Base-by-base conservation (phyloP, 306 rosid species). In the Cucumis cinereus region DNA sequence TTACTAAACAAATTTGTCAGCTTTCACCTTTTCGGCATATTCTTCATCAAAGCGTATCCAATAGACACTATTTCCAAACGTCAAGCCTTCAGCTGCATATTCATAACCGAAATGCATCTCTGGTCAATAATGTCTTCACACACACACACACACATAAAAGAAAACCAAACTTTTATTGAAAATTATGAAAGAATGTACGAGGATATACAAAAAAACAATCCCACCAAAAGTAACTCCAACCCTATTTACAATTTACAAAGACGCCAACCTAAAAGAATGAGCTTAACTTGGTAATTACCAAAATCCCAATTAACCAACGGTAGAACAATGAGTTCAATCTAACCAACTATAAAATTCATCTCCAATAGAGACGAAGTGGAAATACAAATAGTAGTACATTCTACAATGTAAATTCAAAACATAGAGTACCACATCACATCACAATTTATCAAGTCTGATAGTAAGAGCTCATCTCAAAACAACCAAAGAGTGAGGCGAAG, bases 41-140 rank as follows among this genome's bases (percentile, higher is more conserved):
- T 89, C 98, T 81, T 95, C 92, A 70, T 95, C 99, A 72, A 94
- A 94, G 20, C 82, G 88, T 80, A 94, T 88, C 96, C 91, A 87
- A 77, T 92, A 94, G 83, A 92, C 95, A 22, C 88, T 87, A 80
- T 94, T 94, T 53, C 98, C 98, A 84, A 94, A 91, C 80, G 61
- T 82, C 87, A 94, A 70, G 20, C 90, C 97, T 86, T 90, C 88
- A 61, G 89, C 97, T 94, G 90, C 88, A 90, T 60, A 91, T 73
- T 82, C 75, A 88, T 79, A 81, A 66, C 52, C 68, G 78, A 83
- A 79, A 79, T 67, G n/a, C 61, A 75, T 80, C 78, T 60, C 60
- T 73, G 78, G 81, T 85, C 52, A 85, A 78, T 64, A 80, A 74
- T 63, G 61, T 69, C 38, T 45, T 45, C 50, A 12, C 50, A 45